Evolutionary conservation across 305 asterid genomes (phyloP), one percentile per base, ranked within the genome.

Genomic region (Fraxinus albicans): DNA sequence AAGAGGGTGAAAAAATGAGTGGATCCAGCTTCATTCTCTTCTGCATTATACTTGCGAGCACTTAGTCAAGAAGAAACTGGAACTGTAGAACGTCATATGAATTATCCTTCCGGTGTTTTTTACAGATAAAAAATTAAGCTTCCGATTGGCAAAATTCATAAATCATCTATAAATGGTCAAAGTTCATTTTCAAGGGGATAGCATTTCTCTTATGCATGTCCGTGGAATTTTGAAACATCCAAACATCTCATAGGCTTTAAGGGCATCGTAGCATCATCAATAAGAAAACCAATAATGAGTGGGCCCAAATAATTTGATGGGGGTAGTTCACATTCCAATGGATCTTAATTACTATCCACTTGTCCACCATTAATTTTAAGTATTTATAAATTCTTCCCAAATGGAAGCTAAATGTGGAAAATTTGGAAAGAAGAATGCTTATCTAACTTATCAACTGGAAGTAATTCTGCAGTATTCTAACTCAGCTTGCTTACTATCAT

Each of bases 401-500:
- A 53, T n/a, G 23, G 65, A 53, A n/a, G 65, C 65, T 55, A 55
- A 55, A 65, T 50, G 55, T 13, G 73, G 50, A 78, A 78, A 35
- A 25, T 72, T 79, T 76, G 21, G 31, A 19, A 76, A 74, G 27
- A 67, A 35, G 58, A 53, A 76, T 15, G 70, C 36, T 23, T 38
- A 55, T 83, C 76, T n/a, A 21, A 27, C 33, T 69, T 69, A 33
- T 78, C 29, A 47, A 29, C 8, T 34, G 85, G 21, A 76, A 50
- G 31, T 76, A 25, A 80, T 38, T 40, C 77, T 44, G 73, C 77
- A 67, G 53, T 31, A 70, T 27, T 81, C 12, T 77, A 65, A 69
- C 72, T 80, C 65, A 31, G 72, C 50, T 27, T 69, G 21, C 60
- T 80, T 83, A 73, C 72, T 63, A 6, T 77, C 79, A 15, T 79